A percentile compares a stretch with the other conserved stretches of the same genome.
These are phyloP conservation scores for Fistulinella cinereoalba DNA, from an alignment of 1,284 basidiomycete species.

Conservation along the genomic window DNA sequence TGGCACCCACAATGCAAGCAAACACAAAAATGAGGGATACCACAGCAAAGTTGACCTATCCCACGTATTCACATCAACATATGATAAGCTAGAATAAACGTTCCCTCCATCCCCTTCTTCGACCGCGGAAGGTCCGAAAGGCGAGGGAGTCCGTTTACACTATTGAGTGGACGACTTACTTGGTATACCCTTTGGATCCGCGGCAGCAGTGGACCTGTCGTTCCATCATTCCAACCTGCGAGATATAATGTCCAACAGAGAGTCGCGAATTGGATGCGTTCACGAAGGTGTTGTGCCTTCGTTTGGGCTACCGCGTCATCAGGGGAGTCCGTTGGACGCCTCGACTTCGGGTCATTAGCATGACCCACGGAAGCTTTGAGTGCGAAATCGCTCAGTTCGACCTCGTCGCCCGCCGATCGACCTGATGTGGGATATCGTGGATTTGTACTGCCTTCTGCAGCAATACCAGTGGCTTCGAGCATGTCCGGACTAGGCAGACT, in stretches of 20 bases:
- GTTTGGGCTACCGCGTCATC: slow-evolving; percentile 5
- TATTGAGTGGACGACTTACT: slow-evolving; percentile 11
- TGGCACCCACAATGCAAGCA: slow-evolving; percentile 26
- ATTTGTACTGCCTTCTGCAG: slow-evolving; percentile 7
- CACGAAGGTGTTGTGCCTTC: slow-evolving; percentile 22
- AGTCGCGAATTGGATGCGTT: slow-evolving; percentile 26
- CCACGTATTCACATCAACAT: neutral
- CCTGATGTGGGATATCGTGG: slow-evolving; percentile 4
- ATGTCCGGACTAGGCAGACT: no score
- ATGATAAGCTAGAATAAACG: no score
- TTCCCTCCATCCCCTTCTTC: no score
- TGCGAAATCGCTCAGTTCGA: slow-evolving; percentile 15
- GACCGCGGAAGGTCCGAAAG: no score
- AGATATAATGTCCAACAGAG: slow-evolving; percentile 33
- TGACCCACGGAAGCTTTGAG: neutral
- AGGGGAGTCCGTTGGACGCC: neutral
- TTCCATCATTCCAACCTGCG: slow-evolving; percentile 33
- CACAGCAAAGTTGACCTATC: slow-evolving; percentile 28
- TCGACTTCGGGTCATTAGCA: neutral
- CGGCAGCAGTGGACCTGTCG: slow-evolving; percentile 33
- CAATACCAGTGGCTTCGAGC: slow-evolving; percentile 10
- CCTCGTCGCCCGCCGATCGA: neutral
- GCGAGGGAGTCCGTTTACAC: no score
- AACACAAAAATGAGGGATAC: slow-evolving; percentile 36
- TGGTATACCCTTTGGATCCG: slow-evolving; percentile 32